Conservation (phyloP, 148 eudicot species). For the Vaccinium macrocarpon region DNA sequence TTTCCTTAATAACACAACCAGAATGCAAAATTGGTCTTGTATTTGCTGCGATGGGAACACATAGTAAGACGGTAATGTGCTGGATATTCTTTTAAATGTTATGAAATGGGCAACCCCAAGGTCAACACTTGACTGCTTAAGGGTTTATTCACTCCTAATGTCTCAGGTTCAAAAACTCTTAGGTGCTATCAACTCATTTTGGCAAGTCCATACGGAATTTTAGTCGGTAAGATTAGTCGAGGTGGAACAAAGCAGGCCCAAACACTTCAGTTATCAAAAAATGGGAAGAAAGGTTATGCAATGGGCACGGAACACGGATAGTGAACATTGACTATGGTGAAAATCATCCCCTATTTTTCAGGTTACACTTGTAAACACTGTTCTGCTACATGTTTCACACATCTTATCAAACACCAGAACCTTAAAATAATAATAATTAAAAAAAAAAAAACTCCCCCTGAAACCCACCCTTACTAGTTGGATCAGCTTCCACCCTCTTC, state of each 20-base stretch:
- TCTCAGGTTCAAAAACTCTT: too few species aligned
- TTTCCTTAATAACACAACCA: not conserved
- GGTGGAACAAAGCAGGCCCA: too few species aligned
- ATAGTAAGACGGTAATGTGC: not conserved
- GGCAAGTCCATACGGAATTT: too few species aligned
- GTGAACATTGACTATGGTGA: not conserved
- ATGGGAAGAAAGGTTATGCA: too few species aligned
- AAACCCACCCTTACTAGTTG: not conserved
- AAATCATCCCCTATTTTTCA: not conserved
- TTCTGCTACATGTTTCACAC: not conserved
- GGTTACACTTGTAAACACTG: not conserved
- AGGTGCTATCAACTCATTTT: too few species aligned
- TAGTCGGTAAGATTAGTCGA: too few species aligned
- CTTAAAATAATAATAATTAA: too few species aligned
- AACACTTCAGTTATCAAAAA: too few species aligned
- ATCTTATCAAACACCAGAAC: not conserved
- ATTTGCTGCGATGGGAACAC: not conserved
- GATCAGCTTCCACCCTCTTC: conserved; percentile 16
- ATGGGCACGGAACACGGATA: not conserved
- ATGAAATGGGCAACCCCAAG: too few species aligned
- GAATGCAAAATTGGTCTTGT: not conserved
- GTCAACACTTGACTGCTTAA: too few species aligned
- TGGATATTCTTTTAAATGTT: not conserved
- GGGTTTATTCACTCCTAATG: too few species aligned
- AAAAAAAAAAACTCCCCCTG: not conserved